Evolutionary conservation across 805 yeast genomes (phyloP), one percentile per base, ranked within the genome.

Genomic region (Isabelozyma gotoi): DNA sequence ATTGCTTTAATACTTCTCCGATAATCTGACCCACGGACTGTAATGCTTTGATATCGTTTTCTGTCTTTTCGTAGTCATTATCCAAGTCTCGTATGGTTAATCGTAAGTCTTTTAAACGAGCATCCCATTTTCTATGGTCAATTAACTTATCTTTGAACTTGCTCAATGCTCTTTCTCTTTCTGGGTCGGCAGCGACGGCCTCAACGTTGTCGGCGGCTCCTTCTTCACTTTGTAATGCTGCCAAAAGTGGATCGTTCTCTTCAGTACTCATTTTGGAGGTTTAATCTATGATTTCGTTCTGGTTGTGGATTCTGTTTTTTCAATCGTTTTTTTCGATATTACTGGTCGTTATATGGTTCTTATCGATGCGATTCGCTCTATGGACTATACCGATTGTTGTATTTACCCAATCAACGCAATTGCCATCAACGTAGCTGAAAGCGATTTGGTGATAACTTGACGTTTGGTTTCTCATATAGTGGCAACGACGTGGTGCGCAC

Each of bases 21-120:
- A 94, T 87, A 60, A 94, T 83, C 68, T 94, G 99, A 3, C 99
- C 99, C 49, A 94, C 96, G 50, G 95, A 85, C 68, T 94, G 99
- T 52, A 94, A 76, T 14, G 98, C 98, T 69, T 90, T 92, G 65
- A 94, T 94, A 58, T 94, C 99, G 54, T 90, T 88, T 64, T 94
- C 99, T 2, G 99, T 92, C 74, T 89, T 90, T 46, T 86, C 92
- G 65, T 82, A 94, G 49, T 83, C 84, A 55, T 81, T 82, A 51
- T 90, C 96, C 52, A 90, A 68, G 53, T 80, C 95, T 64, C 90
- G 83, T 71, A 94, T 87, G 50, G 84, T 80, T 58, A 87, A 69
- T 52, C 99, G 80, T 48, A 91, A 75, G 35, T 84, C 89, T 64
- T 89, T 92, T 57, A 94, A 76, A 57, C 89, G 82, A 36, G 95